A percentile compares a stretch with the other conserved stretches of the same genome.
Evolutionary conservation across 2,329 filamentous ascomycete species (phyloP).

Genomic region (Thielaviopsis punctulata): DNA sequence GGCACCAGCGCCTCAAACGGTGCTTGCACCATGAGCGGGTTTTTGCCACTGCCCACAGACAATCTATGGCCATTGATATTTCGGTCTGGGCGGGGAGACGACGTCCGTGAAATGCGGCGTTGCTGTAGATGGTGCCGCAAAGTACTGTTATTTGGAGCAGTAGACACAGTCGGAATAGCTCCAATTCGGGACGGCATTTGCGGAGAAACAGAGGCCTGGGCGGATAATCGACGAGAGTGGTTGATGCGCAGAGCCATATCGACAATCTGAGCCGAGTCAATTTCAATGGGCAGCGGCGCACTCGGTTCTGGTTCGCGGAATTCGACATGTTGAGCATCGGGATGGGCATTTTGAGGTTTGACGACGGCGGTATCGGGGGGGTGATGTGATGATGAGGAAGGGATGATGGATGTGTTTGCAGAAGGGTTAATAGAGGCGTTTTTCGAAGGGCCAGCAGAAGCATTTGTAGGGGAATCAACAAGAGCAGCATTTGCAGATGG

Average conservation of each 20-base stretch:
- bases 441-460: too few species aligned
- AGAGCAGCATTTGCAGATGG: too few species aligned
- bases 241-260: conserved; percentile 81
- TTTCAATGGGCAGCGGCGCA: conserved; percentile 30
- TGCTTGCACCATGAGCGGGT: conserved; percentile 12
- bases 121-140: conserved; percentile 54
- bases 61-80: conserved; percentile 21
- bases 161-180: conserved; percentile 36
- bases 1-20: conserved; percentile 19
- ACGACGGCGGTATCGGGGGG: not conserved
- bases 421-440: too few species aligned
- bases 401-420: too few species aligned
- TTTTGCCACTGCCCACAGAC: conserved; percentile 24
- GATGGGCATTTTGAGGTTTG: not conserved
- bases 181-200: conserved; percentile 33
- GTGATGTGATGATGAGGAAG: not conserved
- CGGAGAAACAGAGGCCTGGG: conserved; percentile 36
- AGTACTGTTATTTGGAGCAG: conserved; percentile 37
- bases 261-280: conserved; percentile 78
- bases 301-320: conserved; percentile 11
- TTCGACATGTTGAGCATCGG: not conserved
- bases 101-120: conserved; percentile 40
- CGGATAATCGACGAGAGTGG: conserved; percentile 55
- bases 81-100: conserved; percentile 39
- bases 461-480: too few species aligned